These are phyloP conservation scores for Phlegmacium glaucopus DNA, from an alignment of 768 basidiomycete genomes.

Conservation along the genomic window DNA sequence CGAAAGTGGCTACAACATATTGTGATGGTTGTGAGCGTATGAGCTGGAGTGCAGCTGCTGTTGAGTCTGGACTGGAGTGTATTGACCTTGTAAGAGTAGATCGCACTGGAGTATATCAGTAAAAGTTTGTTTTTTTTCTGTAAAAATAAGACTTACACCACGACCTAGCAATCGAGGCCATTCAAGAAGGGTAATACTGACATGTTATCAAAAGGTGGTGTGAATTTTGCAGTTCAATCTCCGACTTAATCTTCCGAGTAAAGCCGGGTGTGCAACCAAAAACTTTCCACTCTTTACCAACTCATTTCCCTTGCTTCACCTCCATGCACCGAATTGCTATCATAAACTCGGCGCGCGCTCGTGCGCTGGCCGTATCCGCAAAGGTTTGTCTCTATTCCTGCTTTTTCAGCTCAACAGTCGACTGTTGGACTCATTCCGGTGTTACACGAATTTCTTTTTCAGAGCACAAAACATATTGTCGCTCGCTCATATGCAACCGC, in stretches of 20 bases:
- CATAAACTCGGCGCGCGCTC: conserved; percentile 78
- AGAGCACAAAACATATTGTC: conserved; percentile 48
- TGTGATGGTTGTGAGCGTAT: conserved; percentile 90
- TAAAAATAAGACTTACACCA: conserved; percentile 23
- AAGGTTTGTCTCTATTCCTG: conserved; percentile 43
- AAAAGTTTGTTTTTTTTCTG: too few relatives aligned
- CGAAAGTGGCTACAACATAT: conserved; percentile 88
- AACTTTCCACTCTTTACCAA: conserved; percentile 39
- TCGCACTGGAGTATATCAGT: conserved; percentile 10
- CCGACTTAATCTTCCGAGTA: conserved; percentile 47
- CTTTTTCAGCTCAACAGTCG: conserved; percentile 2
- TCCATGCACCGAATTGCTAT: conserved; percentile 81
- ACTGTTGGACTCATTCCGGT: conserved; percentile 16
- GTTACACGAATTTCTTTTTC: conserved; percentile 20
- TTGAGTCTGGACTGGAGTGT: conserved; percentile 29
- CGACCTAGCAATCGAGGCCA: conserved; percentile 24
- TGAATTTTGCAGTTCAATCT: conserved; percentile 30
- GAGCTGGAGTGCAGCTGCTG: conserved; percentile 67
- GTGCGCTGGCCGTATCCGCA: conserved; percentile 63
- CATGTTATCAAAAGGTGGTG: too few relatives aligned
- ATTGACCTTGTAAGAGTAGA: conserved; percentile 3
- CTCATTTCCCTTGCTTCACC: conserved; percentile 42
- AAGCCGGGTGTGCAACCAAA: conserved; percentile 41
- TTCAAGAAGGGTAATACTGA: conserved; percentile 16
- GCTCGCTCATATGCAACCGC: conserved; percentile 95